Evolutionary conservation across 1,139 yeast species (phyloP).

Genomic region (Debaryomyces fabryi): DNA sequence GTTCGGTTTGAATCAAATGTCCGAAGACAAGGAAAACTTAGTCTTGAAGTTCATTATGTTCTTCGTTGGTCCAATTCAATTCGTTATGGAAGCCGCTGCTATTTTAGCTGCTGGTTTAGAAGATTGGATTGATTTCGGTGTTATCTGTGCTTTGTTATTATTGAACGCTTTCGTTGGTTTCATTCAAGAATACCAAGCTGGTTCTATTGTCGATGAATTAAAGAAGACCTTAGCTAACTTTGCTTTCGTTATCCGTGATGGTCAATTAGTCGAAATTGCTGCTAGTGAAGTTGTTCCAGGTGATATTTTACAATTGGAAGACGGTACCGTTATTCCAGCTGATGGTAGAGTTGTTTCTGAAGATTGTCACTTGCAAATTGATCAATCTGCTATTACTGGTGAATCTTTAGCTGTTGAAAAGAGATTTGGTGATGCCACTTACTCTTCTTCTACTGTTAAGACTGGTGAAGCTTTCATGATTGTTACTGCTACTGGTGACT

Average conservation of each 20-base stretch:
- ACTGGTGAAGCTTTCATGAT: slow-evolving; percentile 97
- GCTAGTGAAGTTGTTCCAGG: slow-evolving; percentile 91
- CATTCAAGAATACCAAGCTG: slow-evolving; percentile 97
- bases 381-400: slow-evolving; percentile 98
- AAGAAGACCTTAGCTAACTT: slow-evolving; percentile 91
- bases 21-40: slow-evolving; percentile 87
- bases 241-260: slow-evolving; percentile 86
- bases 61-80: slow-evolving; percentile 97
- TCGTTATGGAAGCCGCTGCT: slow-evolving; percentile 99
- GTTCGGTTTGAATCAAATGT: slow-evolving; percentile 93
- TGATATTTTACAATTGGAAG: slow-evolving; percentile 90
- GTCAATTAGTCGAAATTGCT: slow-evolving; percentile 70
- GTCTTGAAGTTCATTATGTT: slow-evolving; percentile 85
- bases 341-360: slow-evolving; percentile 93
- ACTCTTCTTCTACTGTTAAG: slow-evolving; percentile 95
- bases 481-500: slow-evolving; percentile 95
- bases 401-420: slow-evolving; percentile 96
- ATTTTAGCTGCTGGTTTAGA: slow-evolving; percentile 96
- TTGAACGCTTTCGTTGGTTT: slow-evolving; percentile 96
- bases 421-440: slow-evolving; percentile 83
- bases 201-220: slow-evolving; percentile 92
- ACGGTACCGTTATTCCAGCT: slow-evolving; percentile 93
- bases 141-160: slow-evolving; percentile 83
- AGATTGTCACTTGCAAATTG: slow-evolving; percentile 88
- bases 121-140: slow-evolving; percentile 99